Evolutionary conservation across 768 basidiomycete species (phyloP).

Genomic region (Lanmaoa rubissima): DNA sequence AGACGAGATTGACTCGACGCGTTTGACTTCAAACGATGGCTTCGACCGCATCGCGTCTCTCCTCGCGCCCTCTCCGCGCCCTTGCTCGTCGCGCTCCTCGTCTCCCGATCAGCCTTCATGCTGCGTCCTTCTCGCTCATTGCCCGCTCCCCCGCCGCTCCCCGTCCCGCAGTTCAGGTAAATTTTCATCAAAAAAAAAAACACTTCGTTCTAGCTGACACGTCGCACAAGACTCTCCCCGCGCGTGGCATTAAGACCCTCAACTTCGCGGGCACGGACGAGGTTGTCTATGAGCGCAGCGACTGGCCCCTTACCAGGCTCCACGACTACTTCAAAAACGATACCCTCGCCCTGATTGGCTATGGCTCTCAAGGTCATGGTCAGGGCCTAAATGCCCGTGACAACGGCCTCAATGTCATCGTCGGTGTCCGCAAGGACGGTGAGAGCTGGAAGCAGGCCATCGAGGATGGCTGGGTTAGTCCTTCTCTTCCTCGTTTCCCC

Average conservation of each 20-base stretch:
- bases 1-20: neutral
- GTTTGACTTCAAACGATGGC: conserved; percentile 44
- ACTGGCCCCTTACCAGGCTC: conserved; percentile 97
- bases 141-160: conserved; percentile 40
- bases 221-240: conserved; percentile 38
- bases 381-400: conserved; percentile 99
- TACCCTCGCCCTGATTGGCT: conserved; percentile 97
- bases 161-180: conserved; percentile 26
- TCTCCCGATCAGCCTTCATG: conserved; percentile 39
- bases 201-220: conserved; percentile 1
- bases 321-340: conserved; percentile 99
- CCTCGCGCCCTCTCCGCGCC: conserved; percentile 61
- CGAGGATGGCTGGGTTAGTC: conserved; percentile 92
- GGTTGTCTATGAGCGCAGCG: conserved; percentile 90
- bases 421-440: conserved; percentile 96
- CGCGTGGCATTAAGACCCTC: conserved; percentile 89
- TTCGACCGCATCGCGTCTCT: conserved; percentile 57
- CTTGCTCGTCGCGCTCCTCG: conserved; percentile 67
- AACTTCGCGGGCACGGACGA: conserved; percentile 96
- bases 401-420: conserved; percentile 97
- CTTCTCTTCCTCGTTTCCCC: neutral
- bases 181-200: conserved; percentile 37
- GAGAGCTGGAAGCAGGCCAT: conserved; percentile 95
- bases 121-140: conserved; percentile 70
- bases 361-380: conserved; percentile 98